Conservation (phyloP, 23 red algal genomes). For the Chondrus crispus region DNA sequence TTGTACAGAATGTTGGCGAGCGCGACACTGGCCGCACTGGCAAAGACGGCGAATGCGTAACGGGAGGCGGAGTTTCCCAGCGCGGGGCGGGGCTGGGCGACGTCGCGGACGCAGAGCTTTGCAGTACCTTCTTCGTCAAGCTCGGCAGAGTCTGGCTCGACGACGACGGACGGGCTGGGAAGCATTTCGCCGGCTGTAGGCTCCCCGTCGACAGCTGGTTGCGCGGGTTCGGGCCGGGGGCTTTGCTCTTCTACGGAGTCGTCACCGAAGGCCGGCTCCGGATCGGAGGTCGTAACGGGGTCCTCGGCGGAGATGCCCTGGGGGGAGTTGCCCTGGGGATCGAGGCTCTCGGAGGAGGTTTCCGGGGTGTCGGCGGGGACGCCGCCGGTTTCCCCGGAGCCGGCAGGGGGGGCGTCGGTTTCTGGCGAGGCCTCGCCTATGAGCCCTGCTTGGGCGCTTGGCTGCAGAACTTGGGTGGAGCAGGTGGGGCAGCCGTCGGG, state of each 20-base stretch:
- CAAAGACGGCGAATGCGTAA: constrained; percentile 4
- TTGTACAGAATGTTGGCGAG: neutral
- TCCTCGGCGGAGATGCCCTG: neutral
- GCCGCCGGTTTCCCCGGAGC: too few species aligned
- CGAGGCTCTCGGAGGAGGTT: neutral
- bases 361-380: too few species aligned
- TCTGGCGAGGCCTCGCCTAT: too few species aligned
- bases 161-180: neutral
- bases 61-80: neutral
- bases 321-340: neutral
- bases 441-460: too few species aligned
- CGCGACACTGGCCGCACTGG: neutral
- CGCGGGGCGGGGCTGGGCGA: neutral
- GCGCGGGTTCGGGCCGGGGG: too few species aligned
- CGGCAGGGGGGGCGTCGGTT: too few species aligned
- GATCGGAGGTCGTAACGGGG: neutral
- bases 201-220: too few species aligned
- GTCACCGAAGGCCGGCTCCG: too few species aligned
- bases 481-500: too few species aligned
- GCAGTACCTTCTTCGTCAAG: neutral
- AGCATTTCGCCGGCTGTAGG: too few species aligned
- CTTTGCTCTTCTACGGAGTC: too few species aligned
- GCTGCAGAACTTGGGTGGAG: too few species aligned
- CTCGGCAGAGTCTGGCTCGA: neutral
- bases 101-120: neutral